A percentile compares a stretch with the other conserved stretches of the same genome.
Evolutionary conservation across 164 flowering plant species (phyloP).

Genomic region (Sextonia rubra): DNA sequence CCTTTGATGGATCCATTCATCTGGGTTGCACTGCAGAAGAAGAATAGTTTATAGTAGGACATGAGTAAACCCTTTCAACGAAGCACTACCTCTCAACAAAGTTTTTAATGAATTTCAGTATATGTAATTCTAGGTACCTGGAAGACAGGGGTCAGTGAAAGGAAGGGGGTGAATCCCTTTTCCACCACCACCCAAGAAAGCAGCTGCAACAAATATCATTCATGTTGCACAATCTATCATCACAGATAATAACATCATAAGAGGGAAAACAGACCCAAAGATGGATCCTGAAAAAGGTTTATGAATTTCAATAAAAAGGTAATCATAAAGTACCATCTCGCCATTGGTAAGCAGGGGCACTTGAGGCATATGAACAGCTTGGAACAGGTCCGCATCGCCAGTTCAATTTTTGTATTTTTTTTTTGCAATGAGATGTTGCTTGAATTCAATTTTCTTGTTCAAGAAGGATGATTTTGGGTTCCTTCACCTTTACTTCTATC

Average conservation of each 20-base stretch:
- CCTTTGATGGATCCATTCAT: conserved; percentile 70
- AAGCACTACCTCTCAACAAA: not conserved
- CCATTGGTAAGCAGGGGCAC: conserved; percentile 38
- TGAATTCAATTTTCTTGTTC: too few species aligned
- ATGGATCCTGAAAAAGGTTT: not conserved
- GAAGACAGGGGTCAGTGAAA: conserved; percentile 38
- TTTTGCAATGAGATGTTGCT: too few species aligned
- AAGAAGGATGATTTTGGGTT: too few species aligned
- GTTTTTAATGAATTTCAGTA: not conserved
- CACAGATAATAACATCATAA: not conserved
- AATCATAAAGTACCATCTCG: conserved; percentile 30
- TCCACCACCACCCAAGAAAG: conserved; percentile 42
- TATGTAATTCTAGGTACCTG: conserved; percentile 21
- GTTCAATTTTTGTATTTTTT: too few species aligned
- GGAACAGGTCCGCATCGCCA: conserved; percentile 31
- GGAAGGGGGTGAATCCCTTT: conserved; percentile 54
- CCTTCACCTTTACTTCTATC: too few species aligned
- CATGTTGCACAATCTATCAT: not conserved
- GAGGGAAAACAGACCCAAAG: not conserved
- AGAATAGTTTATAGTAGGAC: not conserved
- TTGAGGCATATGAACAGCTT: conserved; percentile 34
- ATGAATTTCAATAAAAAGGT: not conserved
- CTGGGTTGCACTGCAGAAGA: conserved; percentile 49
- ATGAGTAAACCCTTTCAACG: not conserved
- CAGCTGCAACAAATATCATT: conserved; percentile 19